These are phyloP conservation scores for Ophiobolus disseminans DNA, from an alignment of 2,329 filamentous ascomycete genomes.

Conservation along the genomic window DNA sequence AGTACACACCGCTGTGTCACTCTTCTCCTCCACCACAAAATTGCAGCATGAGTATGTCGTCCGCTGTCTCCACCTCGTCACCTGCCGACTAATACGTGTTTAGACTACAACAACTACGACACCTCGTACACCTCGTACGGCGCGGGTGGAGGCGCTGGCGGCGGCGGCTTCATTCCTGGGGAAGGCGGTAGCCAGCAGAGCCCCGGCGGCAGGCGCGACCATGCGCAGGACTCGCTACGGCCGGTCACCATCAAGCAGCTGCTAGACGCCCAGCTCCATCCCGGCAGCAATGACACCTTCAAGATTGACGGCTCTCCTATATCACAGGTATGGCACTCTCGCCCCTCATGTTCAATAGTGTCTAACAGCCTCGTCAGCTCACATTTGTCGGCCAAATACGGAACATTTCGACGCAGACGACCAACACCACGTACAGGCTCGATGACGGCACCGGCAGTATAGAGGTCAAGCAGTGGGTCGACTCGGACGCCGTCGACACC, in stretches of 20 bases:
- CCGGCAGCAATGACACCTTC: constrained; percentile 71
- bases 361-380: constrained; percentile 59
- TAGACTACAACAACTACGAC: constrained; percentile 50
- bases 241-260: constrained; percentile 97
- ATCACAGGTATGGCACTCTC: constrained; percentile 57
- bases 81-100: constrained; percentile 2
- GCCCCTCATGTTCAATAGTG: background rate
- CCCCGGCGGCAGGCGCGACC: constrained; percentile 54
- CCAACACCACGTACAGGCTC: constrained; percentile 89
- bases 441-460: constrained; percentile 94
- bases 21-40: constrained; percentile 12
- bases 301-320: constrained; percentile 79
- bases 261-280: constrained; percentile 69
- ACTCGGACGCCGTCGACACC: constrained; percentile 62
- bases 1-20: constrained; percentile 12
- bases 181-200: constrained; percentile 56
- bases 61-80: background rate
- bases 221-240: constrained; percentile 84
- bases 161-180: constrained; percentile 67
- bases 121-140: constrained; percentile 64
- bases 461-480: constrained; percentile 89
- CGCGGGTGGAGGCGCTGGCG: constrained; percentile 61
- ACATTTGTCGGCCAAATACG: constrained; percentile 92
- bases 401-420: constrained; percentile 82
- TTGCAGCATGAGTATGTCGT: constrained; percentile 28